Conservation (phyloP, 306 rosid genomes). For the Argentina anserina region DNA sequence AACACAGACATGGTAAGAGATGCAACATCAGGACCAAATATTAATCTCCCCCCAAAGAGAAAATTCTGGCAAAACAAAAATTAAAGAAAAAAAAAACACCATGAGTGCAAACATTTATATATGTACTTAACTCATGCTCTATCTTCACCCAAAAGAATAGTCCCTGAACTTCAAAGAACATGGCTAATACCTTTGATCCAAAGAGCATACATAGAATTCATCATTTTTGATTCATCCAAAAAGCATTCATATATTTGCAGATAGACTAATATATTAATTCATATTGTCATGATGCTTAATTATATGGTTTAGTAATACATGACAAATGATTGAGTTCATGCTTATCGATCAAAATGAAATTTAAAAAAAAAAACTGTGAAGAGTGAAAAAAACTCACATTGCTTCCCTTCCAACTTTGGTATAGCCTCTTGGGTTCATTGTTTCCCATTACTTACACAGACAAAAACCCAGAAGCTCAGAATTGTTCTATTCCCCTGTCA, state of each 20-base stretch:
- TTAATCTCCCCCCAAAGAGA: conserved; percentile 80
- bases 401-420: conserved; percentile 89
- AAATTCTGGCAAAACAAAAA: conserved; percentile 73
- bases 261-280: neutral
- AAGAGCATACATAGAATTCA: neutral
- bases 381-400: conserved; percentile 57
- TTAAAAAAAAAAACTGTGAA: too few relatives aligned
- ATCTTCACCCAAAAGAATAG: neutral
- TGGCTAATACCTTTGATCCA: too few relatives aligned
- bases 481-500: conserved; percentile 30
- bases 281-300: neutral
- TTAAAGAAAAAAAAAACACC: conserved; percentile 25
- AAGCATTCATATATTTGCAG: neutral
- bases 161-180: neutral
- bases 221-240: too few relatives aligned
- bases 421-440: conserved; percentile 52
- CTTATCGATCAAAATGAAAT: neutral
- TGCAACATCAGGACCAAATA: conserved; percentile 88
- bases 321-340: conserved; percentile 1
- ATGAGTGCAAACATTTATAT: conserved; percentile 22
- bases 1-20: conserved; percentile 64
- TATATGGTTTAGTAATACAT: conserved; percentile 1
- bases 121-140: neutral
- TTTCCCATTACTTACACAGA: conserved; percentile 20
- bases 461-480: conserved; percentile 29